Conservation (phyloP, 225 moss, liverwort and hornwort species). For the Takakia lepidozioides region DNA sequence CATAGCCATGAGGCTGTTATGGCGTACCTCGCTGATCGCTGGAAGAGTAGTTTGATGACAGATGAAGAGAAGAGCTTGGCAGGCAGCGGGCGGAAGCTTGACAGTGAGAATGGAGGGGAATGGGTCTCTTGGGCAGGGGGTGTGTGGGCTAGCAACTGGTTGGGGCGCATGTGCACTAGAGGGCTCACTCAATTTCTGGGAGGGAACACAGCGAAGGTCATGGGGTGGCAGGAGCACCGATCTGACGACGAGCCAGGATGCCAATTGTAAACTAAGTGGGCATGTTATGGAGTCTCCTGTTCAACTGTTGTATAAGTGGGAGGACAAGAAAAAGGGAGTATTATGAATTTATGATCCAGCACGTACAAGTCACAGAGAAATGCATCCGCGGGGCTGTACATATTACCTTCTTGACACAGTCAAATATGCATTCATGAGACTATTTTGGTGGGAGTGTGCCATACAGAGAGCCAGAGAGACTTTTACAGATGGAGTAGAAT, state of each 20-base stretch:
- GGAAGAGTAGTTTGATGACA: slow-evolving; percentile 50
- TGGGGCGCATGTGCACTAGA: slow-evolving; percentile 45
- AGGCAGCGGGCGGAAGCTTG: slow-evolving; percentile 4
- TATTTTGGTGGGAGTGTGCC: too few species aligned
- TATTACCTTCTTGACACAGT: too few species aligned
- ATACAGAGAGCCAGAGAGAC: too few species aligned
- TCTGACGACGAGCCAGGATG: slow-evolving; percentile 12
- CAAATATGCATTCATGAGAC: too few species aligned
- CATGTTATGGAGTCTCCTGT: too few species aligned
- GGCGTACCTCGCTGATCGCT: slow-evolving; percentile 50
- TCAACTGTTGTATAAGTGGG: too few species aligned
- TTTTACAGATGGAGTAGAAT: too few species aligned
- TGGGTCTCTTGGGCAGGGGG: slow-evolving; percentile 74
- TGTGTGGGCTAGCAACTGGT: slow-evolving; percentile 56
- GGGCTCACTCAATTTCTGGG: slow-evolving; percentile 36
- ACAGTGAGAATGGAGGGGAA: slow-evolving; percentile 12
- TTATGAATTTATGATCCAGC: too few species aligned
- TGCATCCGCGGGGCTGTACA: too few species aligned
- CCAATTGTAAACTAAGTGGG: too few species aligned
- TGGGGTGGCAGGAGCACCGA: not conserved
- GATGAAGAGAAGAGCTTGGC: slow-evolving; percentile 36
- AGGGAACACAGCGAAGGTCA: slow-evolving; percentile 2
- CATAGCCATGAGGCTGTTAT: slow-evolving; percentile 57
- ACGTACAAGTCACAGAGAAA: too few species aligned
- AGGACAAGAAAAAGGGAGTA: too few species aligned